Percentiles rank a stretch among this genome's conserved stretches.
These are phyloP conservation scores for Chalciporus sphaerocephalus DNA, from an alignment of 768 basidiomycete genomes.

Conservation along the genomic window DNA sequence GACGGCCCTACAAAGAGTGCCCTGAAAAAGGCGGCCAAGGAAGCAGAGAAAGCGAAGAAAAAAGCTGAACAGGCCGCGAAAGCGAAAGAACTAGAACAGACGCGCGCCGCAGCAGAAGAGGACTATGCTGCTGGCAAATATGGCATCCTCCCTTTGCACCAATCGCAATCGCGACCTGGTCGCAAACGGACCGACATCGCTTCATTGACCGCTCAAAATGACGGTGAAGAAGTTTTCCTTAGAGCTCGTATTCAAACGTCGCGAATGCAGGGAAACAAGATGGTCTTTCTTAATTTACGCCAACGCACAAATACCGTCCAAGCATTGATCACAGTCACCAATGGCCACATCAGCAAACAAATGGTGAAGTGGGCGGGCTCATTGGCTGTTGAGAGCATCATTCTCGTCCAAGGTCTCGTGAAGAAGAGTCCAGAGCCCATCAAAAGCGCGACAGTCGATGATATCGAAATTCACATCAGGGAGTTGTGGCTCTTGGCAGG, in stretches of 20 bases:
- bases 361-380: slow-evolving; percentile 92
- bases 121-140: slow-evolving; percentile 79
- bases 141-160: slow-evolving; percentile 84
- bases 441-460: slow-evolving; percentile 83
- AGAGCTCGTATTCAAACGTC: slow-evolving; percentile 90
- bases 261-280: slow-evolving; percentile 90
- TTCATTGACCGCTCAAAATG: slow-evolving; percentile 53
- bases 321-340: slow-evolving; percentile 68
- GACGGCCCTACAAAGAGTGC: slow-evolving; percentile 79
- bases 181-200: slow-evolving; percentile 61
- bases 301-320: slow-evolving; percentile 87
- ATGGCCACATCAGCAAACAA: slow-evolving; percentile 84
- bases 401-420: slow-evolving; percentile 82
- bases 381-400: slow-evolving; percentile 82
- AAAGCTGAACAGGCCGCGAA: slow-evolving; percentile 82
- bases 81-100: slow-evolving; percentile 71
- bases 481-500: slow-evolving; percentile 85
- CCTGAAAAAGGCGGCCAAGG: slow-evolving; percentile 87
- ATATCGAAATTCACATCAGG: slow-evolving; percentile 80
- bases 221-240: slow-evolving; percentile 73
- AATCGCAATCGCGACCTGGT: slow-evolving; percentile 75
- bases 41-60: slow-evolving; percentile 85
- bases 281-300: slow-evolving; percentile 90
- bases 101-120: slow-evolving; percentile 59
- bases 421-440: slow-evolving; percentile 78